Conservation (phyloP, 2,329 filamentous ascomycete species). For the Periconia sp. region DNA sequence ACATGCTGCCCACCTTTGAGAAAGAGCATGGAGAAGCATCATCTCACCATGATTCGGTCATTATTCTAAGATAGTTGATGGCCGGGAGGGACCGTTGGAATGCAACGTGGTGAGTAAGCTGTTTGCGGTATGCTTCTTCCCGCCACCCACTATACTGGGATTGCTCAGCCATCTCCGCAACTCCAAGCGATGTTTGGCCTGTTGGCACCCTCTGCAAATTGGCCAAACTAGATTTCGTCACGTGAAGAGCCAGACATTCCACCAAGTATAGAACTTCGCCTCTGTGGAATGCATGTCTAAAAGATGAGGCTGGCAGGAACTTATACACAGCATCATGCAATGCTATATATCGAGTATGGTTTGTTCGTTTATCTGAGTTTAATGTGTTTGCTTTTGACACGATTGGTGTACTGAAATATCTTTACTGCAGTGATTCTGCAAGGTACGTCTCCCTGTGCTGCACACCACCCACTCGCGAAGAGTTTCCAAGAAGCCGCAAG, state of each 20-base stretch:
- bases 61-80: too few relatives aligned
- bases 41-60: too few relatives aligned
- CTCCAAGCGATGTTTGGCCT: constrained; percentile 16
- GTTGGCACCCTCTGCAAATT: constrained; percentile 22
- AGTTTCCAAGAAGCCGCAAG: constrained; percentile 6
- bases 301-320: constrained; percentile 38
- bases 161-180: constrained; percentile 26
- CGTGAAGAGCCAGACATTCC: constrained; percentile 14
- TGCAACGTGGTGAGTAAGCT: constrained; percentile 24
- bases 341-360: constrained; percentile 41
- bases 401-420: constrained; percentile 33
- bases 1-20: too few relatives aligned
- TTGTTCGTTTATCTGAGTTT: constrained; percentile 30
- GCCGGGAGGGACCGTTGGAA: constrained; percentile 5
- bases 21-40: not conserved
- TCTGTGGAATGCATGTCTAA: constrained; percentile 32
- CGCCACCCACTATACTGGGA: constrained; percentile 15
- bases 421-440: constrained; percentile 19
- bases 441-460: constrained; percentile 24
- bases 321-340: constrained; percentile 20
- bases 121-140: constrained; percentile 29
- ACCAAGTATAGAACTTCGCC: constrained; percentile 37
- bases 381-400: constrained; percentile 35
- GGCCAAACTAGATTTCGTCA: constrained; percentile 21
- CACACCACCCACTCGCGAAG: constrained; percentile 14